Conservation (phyloP, 495 filamentous ascomycete species). For the Penicillium ochrochloron region DNA sequence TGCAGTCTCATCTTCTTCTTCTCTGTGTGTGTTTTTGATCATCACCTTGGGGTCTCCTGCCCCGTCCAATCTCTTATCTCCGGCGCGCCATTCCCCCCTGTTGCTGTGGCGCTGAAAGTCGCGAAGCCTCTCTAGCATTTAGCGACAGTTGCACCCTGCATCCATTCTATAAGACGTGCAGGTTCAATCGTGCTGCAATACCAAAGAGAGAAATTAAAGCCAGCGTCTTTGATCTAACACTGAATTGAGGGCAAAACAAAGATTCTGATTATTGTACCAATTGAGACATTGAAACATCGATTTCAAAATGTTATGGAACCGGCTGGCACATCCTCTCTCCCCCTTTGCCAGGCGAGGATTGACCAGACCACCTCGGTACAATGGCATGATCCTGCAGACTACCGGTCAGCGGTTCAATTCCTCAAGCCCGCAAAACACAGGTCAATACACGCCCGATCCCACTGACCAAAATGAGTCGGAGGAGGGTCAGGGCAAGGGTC, state of each 20-base stretch:
- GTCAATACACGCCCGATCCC: slow-evolving; percentile 36
- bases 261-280: background rate
- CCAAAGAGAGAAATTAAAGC: background rate
- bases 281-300: background rate
- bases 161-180: slow-evolving; percentile 11
- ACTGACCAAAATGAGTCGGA: slow-evolving; percentile 41
- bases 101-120: slow-evolving; percentile 25
- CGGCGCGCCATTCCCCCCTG: slow-evolving; percentile 20
- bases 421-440: slow-evolving; percentile 32
- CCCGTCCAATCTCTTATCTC: slow-evolving; percentile 20
- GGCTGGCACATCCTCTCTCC: slow-evolving; percentile 31
- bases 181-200: slow-evolving; percentile 2
- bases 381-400: slow-evolving; percentile 12
- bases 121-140: slow-evolving; percentile 10
- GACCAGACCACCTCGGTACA: slow-evolving; percentile 20
- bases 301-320: slow-evolving; percentile 29
- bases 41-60: slow-evolving; percentile 7
- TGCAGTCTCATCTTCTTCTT: slow-evolving; percentile 6
- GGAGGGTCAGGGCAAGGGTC: slow-evolving; percentile 30
- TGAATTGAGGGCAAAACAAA: background rate
- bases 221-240: background rate
- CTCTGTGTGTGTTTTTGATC: slow-evolving; percentile 9
- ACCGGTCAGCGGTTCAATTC: slow-evolving; percentile 35
- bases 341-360: slow-evolving; percentile 29
- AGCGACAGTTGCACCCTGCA: slow-evolving; percentile 17